Base-by-base conservation (phyloP, 352 stramenopile genomes). In the Pythium vanterpoolii region DNA sequence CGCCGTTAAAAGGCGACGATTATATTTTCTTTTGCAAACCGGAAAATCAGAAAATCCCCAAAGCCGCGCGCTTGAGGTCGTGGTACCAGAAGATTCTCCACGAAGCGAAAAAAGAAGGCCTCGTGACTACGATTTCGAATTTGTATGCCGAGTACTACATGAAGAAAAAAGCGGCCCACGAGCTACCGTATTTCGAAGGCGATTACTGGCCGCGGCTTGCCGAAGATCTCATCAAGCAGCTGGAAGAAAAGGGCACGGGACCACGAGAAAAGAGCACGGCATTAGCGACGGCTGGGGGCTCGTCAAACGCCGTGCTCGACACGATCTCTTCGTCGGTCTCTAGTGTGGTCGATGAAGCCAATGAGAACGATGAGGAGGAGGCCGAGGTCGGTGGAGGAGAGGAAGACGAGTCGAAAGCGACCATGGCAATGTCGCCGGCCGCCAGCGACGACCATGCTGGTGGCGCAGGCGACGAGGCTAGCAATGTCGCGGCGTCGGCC, bases 131-230 rank as follows among this genome's bases (percentile, higher is more conserved):
- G 24, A 88, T 93, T 11, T 93, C 81, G 21, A 93, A 94, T 44
- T 53, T 94, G 39, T 94, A 93, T 59, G 83, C 86, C 24, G 86
- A 93, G 56, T 93, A 95, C 42, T 95, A 93, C 46, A 68, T 92
- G 64, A 93, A 93, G 64, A 92, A 92, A 69, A 95, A 93, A 60
- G 73, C 79, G 18, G 86, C 86, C 1, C 79, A 92, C 30, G 84
- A 96, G 38, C 60, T 99, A 40, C 97, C 97, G 6, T 99, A 99
- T 72, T 98, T 99, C 72, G 97, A 99, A 73, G 97, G 97, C 19
- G 97, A 99, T 64, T 99, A 99, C 64, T 99, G 98, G 91, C 96
- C 96, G 8, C 91, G 94, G 23, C 93, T 99, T 31, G 95, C 96
- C 2, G 97, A 99, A 61, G 98, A 99, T 76, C 88, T 99, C 49